These are phyloP conservation scores for Nannizzia gypsea DNA, from an alignment of 2,329 filamentous ascomycete genomes.

Conservation along the genomic window DNA sequence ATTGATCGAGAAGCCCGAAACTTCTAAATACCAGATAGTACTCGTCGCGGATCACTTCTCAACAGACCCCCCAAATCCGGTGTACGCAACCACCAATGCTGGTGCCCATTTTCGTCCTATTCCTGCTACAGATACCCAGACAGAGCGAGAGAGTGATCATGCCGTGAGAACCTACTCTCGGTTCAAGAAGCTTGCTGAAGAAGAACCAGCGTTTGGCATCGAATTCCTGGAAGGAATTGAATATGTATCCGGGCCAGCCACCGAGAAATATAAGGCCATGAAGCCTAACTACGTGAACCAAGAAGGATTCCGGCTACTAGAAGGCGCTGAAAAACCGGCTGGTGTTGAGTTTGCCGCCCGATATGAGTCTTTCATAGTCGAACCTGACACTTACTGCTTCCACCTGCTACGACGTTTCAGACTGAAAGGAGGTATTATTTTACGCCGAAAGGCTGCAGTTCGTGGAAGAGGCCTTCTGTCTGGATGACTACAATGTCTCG, in stretches of 20 bases:
- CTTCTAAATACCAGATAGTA: conserved; percentile 22
- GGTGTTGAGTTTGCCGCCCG: conserved; percentile 31
- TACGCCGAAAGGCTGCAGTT: conserved; percentile 15
- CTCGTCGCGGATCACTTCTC: conserved; percentile 34
- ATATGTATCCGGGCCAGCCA: conserved; percentile 23
- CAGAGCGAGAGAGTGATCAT: conserved; percentile 26
- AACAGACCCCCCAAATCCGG: conserved; percentile 22
- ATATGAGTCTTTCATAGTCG: conserved; percentile 34
- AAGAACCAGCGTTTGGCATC: conserved; percentile 29
- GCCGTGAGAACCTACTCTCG: conserved; percentile 29
- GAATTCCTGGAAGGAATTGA: conserved; percentile 30
- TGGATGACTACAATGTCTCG: conserved; percentile 22
- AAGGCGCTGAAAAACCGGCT: conserved; percentile 20
- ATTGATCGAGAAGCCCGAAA: conserved; percentile 18
- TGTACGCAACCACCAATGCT: conserved; percentile 37
- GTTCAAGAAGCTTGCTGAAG: conserved; percentile 26
- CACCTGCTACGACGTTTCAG: conserved; percentile 32
- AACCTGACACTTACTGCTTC: conserved; percentile 34
- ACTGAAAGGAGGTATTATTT: conserved; percentile 26
- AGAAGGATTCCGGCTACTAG: conserved; percentile 27
- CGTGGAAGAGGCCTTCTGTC: conserved; percentile 27
- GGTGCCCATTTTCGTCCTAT: conserved; percentile 39
- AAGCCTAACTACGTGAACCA: conserved; percentile 26
- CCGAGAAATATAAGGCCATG: conserved; percentile 22
- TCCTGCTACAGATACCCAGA: conserved; percentile 28